Evolutionary conservation across 2,329 filamentous ascomycete genomes (phyloP).

Genomic region (Calonectria montana): DNA sequence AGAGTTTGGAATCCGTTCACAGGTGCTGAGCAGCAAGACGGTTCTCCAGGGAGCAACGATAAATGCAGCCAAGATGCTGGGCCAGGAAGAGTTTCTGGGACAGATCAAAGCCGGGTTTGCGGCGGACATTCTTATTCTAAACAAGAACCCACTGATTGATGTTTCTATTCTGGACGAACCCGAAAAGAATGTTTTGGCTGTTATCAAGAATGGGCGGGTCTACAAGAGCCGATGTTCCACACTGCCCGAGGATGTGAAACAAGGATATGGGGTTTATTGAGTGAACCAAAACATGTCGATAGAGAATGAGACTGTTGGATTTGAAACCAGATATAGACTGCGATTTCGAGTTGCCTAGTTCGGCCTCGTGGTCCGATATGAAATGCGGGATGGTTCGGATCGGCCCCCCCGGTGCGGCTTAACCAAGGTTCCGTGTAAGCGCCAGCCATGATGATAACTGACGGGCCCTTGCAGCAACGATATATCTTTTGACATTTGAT

Average conservation of each 20-base stretch:
- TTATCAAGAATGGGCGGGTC: constrained; percentile 62
- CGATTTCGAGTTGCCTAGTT: not conserved
- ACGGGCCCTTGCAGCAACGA: not conserved
- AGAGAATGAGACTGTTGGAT: not conserved
- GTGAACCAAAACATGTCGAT: not conserved
- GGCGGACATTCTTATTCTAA: constrained; percentile 64
- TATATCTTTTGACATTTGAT: not conserved
- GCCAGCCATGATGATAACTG: not conserved
- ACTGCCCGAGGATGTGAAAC: constrained; percentile 27
- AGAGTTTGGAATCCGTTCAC: constrained; percentile 44
- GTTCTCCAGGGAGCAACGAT: constrained; percentile 49
- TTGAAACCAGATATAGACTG: not conserved
- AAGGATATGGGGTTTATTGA: not conserved
- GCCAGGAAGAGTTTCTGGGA: constrained; percentile 58
- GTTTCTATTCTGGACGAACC: constrained; percentile 60
- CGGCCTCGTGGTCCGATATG: not conserved
- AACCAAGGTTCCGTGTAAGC: not conserved
- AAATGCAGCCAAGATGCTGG: constrained; percentile 61
- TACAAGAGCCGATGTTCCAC: constrained; percentile 35
- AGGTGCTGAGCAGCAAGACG: constrained; percentile 29
- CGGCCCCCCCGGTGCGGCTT: not conserved
- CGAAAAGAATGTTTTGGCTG: constrained; percentile 59
- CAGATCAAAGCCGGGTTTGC: constrained; percentile 60
- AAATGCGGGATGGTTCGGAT: not conserved
- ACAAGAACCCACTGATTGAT: constrained; percentile 64